phyloP scores from a whole-genome alignment of 2,329 filamentous ascomycete species.

The Myriosclerotinia duriaeana region DNA sequence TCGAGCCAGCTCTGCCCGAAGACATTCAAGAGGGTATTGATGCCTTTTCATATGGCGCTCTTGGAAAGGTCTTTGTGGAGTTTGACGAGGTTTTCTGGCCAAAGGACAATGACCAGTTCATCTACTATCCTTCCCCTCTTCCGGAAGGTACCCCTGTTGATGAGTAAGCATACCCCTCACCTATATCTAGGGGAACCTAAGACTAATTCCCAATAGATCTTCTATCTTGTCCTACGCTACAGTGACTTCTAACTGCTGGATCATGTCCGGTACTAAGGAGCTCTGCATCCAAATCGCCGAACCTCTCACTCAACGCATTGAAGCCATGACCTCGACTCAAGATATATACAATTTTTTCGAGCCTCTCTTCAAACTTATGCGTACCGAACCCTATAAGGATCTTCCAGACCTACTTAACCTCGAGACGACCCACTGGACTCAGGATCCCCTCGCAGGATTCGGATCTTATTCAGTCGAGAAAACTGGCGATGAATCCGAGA shows the following conservation, averaged over 20 bases:
- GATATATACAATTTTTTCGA: constrained; percentile 46
- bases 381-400: constrained; percentile 47
- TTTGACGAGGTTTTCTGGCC: constrained; percentile 48
- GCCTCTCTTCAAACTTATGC: constrained; percentile 46
- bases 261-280: constrained; percentile 46
- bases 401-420: constrained; percentile 44
- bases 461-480: constrained; percentile 48
- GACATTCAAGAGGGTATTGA: constrained; percentile 43
- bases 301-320: constrained; percentile 47
- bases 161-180: constrained; percentile 25
- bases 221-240: constrained; percentile 47
- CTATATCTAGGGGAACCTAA: not conserved
- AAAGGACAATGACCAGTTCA: constrained; percentile 48
- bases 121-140: constrained; percentile 46
- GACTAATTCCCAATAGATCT: constrained; percentile 23
- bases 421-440: constrained; percentile 48
- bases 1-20: constrained; percentile 43
- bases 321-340: constrained; percentile 44
- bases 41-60: constrained; percentile 45
- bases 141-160: constrained; percentile 38
- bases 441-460: constrained; percentile 46
- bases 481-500: constrained; percentile 45
- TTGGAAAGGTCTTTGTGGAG: constrained; percentile 48
- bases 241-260: constrained; percentile 47
- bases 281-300: constrained; percentile 47